These are phyloP conservation scores for Termitomyces titanicus DNA, from an alignment of 768 basidiomycete species.

Conservation along the genomic window DNA sequence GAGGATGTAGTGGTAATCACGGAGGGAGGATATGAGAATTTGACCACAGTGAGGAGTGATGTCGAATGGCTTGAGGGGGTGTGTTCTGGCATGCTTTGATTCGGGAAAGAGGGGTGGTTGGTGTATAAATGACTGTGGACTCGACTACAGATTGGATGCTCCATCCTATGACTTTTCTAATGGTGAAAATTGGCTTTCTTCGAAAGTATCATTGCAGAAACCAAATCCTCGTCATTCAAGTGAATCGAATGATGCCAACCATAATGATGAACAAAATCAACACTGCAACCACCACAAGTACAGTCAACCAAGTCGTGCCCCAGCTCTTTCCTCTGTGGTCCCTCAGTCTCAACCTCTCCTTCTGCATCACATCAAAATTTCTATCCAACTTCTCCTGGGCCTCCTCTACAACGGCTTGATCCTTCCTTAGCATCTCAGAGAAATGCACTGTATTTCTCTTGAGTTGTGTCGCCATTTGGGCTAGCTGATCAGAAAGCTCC, in stretches of 20 bases:
- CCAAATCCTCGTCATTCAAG: not conserved
- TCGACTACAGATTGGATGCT: not conserved
- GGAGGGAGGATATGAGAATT: slow-evolving; percentile 68
- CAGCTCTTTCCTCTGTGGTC: slow-evolving; percentile 62
- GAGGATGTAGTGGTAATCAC: slow-evolving; percentile 90
- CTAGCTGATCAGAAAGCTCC: slow-evolving; percentile 70
- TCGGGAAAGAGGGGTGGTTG: not conserved
- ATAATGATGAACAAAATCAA: slow-evolving; percentile 65
- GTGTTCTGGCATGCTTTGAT: slow-evolving; percentile 60
- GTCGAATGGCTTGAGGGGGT: slow-evolving; percentile 79
- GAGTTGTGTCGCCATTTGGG: slow-evolving; percentile 84
- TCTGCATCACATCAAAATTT: slow-evolving; percentile 67
- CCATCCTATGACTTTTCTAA: not conserved
- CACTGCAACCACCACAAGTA: slow-evolving; percentile 42
- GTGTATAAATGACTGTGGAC: not conserved
- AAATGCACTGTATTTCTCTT: slow-evolving; percentile 83
- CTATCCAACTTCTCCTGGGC: slow-evolving; percentile 72
- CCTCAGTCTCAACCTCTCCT: slow-evolving; percentile 56
- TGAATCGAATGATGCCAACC: slow-evolving; percentile 68
- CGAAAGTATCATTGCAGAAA: not conserved
- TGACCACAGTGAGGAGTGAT: slow-evolving; percentile 84
- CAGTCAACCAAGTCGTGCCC: slow-evolving; percentile 68
- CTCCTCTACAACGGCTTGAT: slow-evolving; percentile 64
- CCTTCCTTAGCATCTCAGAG: slow-evolving; percentile 64
- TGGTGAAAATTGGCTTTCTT: no score